Conservation (phyloP, 2,329 filamentous ascomycete genomes). For the Capronia americana region DNA sequence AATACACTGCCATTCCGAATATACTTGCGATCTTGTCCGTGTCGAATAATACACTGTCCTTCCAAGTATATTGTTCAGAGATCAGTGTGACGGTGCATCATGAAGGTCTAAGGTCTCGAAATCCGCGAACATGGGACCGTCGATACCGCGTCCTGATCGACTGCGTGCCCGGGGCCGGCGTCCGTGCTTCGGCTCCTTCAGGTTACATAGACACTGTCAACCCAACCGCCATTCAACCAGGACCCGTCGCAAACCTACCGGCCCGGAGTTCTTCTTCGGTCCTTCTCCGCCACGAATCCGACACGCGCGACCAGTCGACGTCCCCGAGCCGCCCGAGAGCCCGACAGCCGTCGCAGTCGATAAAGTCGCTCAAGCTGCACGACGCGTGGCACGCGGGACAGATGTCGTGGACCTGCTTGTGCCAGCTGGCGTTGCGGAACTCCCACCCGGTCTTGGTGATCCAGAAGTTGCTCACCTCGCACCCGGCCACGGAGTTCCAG, state of each 20-base stretch:
- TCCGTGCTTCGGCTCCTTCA: slow-evolving; percentile 1
- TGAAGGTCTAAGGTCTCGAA: neutral
- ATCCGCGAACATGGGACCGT: neutral
- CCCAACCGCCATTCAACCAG: neutral
- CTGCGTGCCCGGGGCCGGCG: neutral
- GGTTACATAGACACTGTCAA: neutral
- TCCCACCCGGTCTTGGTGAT: slow-evolving; percentile 39
- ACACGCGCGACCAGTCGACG: slow-evolving; percentile 38
- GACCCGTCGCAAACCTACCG: slow-evolving; percentile 31
- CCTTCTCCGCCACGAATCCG: slow-evolving; percentile 32
- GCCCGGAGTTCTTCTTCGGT: slow-evolving; percentile 34
- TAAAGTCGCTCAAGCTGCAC: slow-evolving; percentile 38
- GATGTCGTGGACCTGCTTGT: slow-evolving; percentile 39
- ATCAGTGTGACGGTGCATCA: neutral
- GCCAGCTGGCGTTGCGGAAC: slow-evolving; percentile 37
- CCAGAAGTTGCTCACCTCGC: slow-evolving; percentile 37
- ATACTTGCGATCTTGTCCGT: neutral
- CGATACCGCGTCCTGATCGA: neutral
- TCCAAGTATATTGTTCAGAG: neutral
- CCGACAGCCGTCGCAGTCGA: slow-evolving; percentile 40
- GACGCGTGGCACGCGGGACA: slow-evolving; percentile 38
- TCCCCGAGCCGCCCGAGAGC: slow-evolving; percentile 39
- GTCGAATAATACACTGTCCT: neutral
- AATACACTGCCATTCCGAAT: neutral
- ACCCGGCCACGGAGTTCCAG: slow-evolving; percentile 34